Conservation (phyloP, 2,329 filamentous ascomycete genomes). For the Aspergillus novofumigatus region DNA sequence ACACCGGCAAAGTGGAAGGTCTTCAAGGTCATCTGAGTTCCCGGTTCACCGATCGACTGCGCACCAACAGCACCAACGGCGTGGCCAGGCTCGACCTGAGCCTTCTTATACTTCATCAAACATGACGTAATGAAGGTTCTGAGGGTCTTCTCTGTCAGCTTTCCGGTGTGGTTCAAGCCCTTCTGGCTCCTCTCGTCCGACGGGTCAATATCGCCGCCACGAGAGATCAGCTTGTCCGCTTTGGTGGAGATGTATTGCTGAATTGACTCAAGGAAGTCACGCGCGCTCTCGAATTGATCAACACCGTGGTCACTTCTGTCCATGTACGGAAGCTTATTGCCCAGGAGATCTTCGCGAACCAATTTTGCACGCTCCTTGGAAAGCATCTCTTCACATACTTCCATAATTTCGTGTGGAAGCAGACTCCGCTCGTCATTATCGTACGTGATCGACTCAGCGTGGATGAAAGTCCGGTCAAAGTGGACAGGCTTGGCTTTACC, state of each 20-base stretch:
- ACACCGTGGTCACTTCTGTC: constrained; percentile 64
- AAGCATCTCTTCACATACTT: constrained; percentile 65
- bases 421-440: constrained; percentile 71
- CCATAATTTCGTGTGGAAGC: constrained; percentile 67
- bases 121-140: constrained; percentile 74
- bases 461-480: constrained; percentile 85
- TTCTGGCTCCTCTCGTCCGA: constrained; percentile 29
- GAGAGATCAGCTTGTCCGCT: constrained; percentile 55
- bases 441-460: constrained; percentile 72
- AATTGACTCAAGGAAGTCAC: constrained; percentile 77
- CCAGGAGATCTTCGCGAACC: constrained; percentile 57
- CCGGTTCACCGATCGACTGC: constrained; percentile 96
- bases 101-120: constrained; percentile 83
- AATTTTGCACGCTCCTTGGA: constrained; percentile 64
- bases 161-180: constrained; percentile 67
- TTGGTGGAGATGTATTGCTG: constrained; percentile 64
- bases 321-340: constrained; percentile 62
- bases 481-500: constrained; percentile 87
- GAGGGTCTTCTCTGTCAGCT: constrained; percentile 73
- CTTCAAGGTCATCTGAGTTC: constrained; percentile 98
- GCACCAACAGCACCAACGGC: constrained; percentile 94
- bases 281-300: constrained; percentile 76
- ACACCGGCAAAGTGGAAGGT: constrained; percentile 99
- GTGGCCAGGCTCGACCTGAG: constrained; percentile 89
- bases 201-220: constrained; percentile 28